phyloP scores from a whole-genome alignment of 805 yeast genomes.

The Saccharomycopsis fodiens region DNA sequence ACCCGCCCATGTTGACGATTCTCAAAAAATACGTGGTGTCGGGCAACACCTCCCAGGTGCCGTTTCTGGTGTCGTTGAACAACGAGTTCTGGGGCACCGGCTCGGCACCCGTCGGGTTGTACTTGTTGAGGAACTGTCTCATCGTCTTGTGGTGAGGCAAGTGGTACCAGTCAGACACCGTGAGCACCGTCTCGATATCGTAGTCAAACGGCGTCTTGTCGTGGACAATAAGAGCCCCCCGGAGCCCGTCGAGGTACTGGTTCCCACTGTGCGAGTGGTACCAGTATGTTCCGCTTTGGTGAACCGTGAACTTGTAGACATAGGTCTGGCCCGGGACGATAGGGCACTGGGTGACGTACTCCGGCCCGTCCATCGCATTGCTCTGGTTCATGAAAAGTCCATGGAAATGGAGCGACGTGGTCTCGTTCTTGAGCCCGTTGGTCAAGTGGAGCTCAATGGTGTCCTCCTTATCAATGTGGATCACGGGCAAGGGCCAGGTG shows the following conservation, averaged over 20 bases:
- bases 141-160: conserved; percentile 39
- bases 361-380: conserved; percentile 72
- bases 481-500: conserved; percentile 66
- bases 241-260: conserved; percentile 72
- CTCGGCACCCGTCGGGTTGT: conserved; percentile 80
- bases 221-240: conserved; percentile 62
- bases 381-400: conserved; percentile 64
- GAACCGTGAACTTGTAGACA: conserved; percentile 63
- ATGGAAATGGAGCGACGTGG: conserved; percentile 71
- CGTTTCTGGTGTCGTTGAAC: conserved; percentile 57
- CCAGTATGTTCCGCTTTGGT: conserved; percentile 76
- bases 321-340: conserved; percentile 60
- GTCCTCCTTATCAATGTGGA: conserved; percentile 60
- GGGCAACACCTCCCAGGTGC: conserved; percentile 46
- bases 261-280: conserved; percentile 74
- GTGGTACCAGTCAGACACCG: conserved; percentile 61
- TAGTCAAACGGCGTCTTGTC: conserved; percentile 50
- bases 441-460: conserved; percentile 50
- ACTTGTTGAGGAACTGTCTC: conserved; percentile 46
- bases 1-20: conserved; percentile 60
- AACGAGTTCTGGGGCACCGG: conserved; percentile 66
- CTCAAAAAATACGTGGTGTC: conserved; percentile 58
- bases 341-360: conserved; percentile 74
- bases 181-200: conserved; percentile 54
- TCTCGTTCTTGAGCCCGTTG: conserved; percentile 46